Conservation (phyloP, 805 yeast species). For the Yarrowia sp. region DNA sequence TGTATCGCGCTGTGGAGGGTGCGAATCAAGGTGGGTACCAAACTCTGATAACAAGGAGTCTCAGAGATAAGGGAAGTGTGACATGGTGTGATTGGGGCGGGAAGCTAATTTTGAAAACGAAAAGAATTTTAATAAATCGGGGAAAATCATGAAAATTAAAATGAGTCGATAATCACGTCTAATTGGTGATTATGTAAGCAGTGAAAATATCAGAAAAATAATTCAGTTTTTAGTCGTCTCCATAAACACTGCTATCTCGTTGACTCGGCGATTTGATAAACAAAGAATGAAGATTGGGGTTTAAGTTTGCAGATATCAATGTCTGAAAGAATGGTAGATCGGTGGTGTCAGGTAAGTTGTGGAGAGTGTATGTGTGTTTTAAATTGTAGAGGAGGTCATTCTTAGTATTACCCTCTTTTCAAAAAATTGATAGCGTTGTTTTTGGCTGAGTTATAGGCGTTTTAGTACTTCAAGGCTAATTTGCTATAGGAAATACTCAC, state of each 20-base stretch:
- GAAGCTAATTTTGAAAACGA: no score
- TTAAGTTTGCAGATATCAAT: no score
- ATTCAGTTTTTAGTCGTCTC: no score
- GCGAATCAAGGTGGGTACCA: not conserved
- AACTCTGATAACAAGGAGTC: not conserved
- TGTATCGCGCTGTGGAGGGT: not conserved
- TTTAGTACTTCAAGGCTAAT: no score
- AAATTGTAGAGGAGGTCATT: no score
- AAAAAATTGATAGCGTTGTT: no score
- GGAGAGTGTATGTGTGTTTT: not conserved
- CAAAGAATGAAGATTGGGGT: not conserved
- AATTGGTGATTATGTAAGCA: not conserved
- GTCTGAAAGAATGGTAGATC: no score
- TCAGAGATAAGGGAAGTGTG: not conserved
- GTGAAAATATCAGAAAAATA: not conserved
- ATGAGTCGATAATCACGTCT: not conserved
- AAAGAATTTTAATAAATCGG: not conserved
- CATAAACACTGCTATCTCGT: not conserved
- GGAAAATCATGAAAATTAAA: no score
- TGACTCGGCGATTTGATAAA: conserved; percentile 5
- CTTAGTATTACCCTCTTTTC: no score
- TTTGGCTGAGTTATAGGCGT: no score
- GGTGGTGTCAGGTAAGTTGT: no score
- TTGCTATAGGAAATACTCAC: no score
- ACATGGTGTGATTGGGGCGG: not conserved